Base-by-base conservation (phyloP, 306 rosid genomes). In the Coriaria nepalensis region DNA sequence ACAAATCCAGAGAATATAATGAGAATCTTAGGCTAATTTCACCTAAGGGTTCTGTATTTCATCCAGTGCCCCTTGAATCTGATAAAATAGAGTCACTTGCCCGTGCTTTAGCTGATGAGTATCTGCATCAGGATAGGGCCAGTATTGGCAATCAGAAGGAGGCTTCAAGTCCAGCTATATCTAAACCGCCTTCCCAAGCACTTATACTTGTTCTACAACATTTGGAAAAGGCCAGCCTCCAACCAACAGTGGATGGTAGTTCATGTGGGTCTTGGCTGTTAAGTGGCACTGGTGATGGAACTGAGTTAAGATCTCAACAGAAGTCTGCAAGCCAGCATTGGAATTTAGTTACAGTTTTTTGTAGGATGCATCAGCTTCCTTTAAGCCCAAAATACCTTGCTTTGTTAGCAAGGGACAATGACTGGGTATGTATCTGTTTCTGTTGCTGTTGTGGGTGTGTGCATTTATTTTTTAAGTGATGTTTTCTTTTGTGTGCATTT, bases 241-340 rank as follows among this genome's bases (percentile, higher is more conserved):
- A 80, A 35, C 64, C 9, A 43, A 49, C 62, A 65, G 63, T 72
- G 43, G 86, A 83, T 47, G 93, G 81, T 62, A 74, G 71, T 61
- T 69, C 95, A 35, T 78, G 93, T 51, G 97, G 97, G 38, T 74
- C 84, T 14, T 88, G 97, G 95, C 71, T 88, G 45, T 74, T 78
- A 58, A 70, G 60, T 61, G 93, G 93, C 55, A 67, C 68, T 66
- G 90, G 84, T 49, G 79, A 78, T 64, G 95, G 93, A 39, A 68
- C 71, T 52, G 90, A 83, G 56, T 79, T 88, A 51, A 76, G 93
- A 73, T 76, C 87, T 68, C 81, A 81, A 55, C 95, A 79, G 68
- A 88, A 83, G 75, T 70, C 83, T 74, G 84, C 93, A 47, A 81
- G 97, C 73, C 95, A 81, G 68, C 72, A 71, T 66, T 88, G 97